Base-by-base conservation (phyloP, 441 rosid species). In the California macrophylla region DNA sequence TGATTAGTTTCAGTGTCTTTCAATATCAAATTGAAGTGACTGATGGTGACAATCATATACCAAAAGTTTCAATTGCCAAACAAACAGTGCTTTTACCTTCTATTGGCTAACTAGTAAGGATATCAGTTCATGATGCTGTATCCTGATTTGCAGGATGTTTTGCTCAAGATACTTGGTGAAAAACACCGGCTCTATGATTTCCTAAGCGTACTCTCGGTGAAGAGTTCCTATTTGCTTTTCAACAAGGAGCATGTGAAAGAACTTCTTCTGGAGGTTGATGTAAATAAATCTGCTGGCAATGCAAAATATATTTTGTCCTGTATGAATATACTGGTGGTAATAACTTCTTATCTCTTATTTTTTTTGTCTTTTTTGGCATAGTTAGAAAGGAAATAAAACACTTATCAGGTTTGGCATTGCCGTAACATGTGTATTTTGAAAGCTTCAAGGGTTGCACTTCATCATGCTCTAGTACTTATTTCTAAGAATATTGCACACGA, bases 241-340 rank as follows among this genome's bases (percentile, higher is more conserved):
- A 86, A 79, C 83, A 91, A 91, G 87, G 99, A 96, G 81, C 87
- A 86, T 80, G 96, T 85, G 76, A 91, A 86, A 82, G 98, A 85
- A 78, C 77, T 96, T 74, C 77, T 96, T 75, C 78, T 73, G 66
- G 98, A 93, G 81, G 91, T 81, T 40, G 70, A 83, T 45, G 73
- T 66, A 21, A 86, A 86, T 77, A 93, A 93, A 74, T 82, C 88
- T 78, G 74, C 89, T 56, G 89, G 86, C 81, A 84, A 86, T 77
- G 69, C 66, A 10, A 79, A 67, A 66, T 82, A 76, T 66, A 72
- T 76, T 45, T 82, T 75, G 73, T 84, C 99, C 72, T 93, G 94
- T 86, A 84, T 96, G 96, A 88, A 88, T 77, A 80, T 88, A 76
- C 83, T 96, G 77, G 99, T 90, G 99, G 99, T 96, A 89, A 86